These are phyloP conservation scores for Monosporascus ibericus DNA, from an alignment of 2,329 filamentous ascomycete genomes.

Conservation along the genomic window DNA sequence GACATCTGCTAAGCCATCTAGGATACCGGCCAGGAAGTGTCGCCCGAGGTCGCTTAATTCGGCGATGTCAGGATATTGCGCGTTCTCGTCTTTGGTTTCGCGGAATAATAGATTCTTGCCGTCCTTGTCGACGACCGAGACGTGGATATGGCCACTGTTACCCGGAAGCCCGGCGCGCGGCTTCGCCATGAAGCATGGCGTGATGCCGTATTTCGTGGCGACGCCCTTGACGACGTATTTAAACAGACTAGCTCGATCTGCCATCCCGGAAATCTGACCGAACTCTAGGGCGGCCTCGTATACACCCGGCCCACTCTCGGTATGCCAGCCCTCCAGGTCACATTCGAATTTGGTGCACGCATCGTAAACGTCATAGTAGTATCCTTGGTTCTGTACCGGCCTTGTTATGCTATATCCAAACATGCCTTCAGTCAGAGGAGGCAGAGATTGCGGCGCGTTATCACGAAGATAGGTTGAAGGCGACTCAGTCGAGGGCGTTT, in stretches of 20 bases:
- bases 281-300: slow-evolving; percentile 95
- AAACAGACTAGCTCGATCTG: slow-evolving; percentile 86
- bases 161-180: slow-evolving; percentile 84
- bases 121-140: slow-evolving; percentile 75
- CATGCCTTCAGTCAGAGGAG: slow-evolving; percentile 72
- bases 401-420: slow-evolving; percentile 76
- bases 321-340: slow-evolving; percentile 77
- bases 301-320: slow-evolving; percentile 76
- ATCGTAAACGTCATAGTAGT: slow-evolving; percentile 73
- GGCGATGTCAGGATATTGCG: slow-evolving; percentile 68
- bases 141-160: slow-evolving; percentile 93
- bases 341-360: slow-evolving; percentile 64
- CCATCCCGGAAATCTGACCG: slow-evolving; percentile 81
- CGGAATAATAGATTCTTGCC: slow-evolving; percentile 82
- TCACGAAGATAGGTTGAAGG: slow-evolving; percentile 60
- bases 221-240: slow-evolving; percentile 92
- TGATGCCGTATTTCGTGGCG: slow-evolving; percentile 81
- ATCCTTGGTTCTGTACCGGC: slow-evolving; percentile 73
- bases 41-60: slow-evolving; percentile 82
- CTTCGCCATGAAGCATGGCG: slow-evolving; percentile 98
- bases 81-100: slow-evolving; percentile 61
- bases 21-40: slow-evolving; percentile 85
- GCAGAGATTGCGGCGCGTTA: slow-evolving; percentile 58
- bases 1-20: slow-evolving; percentile 84
- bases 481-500: slow-evolving; percentile 37